Evolutionary conservation across 2,329 filamentous ascomycete species (phyloP).

Genomic region (Zarea fungicola): DNA sequence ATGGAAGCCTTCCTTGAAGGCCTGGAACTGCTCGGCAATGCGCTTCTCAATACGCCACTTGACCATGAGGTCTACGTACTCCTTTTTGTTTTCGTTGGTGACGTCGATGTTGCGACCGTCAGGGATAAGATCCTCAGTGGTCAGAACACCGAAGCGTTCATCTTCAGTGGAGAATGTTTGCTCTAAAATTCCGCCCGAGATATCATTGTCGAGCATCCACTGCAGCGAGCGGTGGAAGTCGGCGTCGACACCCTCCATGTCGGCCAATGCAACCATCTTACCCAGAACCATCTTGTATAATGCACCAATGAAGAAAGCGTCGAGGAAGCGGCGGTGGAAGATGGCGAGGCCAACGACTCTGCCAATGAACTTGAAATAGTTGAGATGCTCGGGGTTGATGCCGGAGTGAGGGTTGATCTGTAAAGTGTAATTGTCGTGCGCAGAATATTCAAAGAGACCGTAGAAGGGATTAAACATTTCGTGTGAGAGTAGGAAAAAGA

Average conservation of each 20-base stretch:
- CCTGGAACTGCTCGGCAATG: constrained; percentile 96
- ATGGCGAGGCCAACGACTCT: constrained; percentile 95
- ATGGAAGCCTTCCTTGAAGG: constrained; percentile 95
- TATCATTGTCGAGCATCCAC: constrained; percentile 98
- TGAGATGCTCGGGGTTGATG: constrained; percentile 98
- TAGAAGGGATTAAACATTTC: constrained; percentile 99
- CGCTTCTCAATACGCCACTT: constrained; percentile 99
- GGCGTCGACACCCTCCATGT: constrained; percentile 98
- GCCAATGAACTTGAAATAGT: constrained; percentile 99
- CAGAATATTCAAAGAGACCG: constrained; percentile 98
- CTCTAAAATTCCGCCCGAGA: constrained; percentile 84
- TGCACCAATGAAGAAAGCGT: constrained; percentile 98
- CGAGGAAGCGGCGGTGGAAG: constrained; percentile 94
- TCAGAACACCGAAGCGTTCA: constrained; percentile 91
- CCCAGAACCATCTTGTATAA: constrained; percentile 99
- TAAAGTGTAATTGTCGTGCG: constrained; percentile 98
- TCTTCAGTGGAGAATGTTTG: constrained; percentile 97
- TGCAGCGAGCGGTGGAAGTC: constrained; percentile 95
- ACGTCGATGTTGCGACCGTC: constrained; percentile 88
- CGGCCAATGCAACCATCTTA: constrained; percentile 84
- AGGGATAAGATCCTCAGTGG: constrained; percentile 89
- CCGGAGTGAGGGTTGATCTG: constrained; percentile 99
- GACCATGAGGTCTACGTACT: constrained; percentile 97
- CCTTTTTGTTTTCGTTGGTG: constrained; percentile 97
- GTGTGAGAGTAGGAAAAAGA: constrained; percentile 98